These are phyloP conservation scores for Ustilago curta DNA, from an alignment of 1,284 basidiomycete species.

Conservation along the genomic window DNA sequence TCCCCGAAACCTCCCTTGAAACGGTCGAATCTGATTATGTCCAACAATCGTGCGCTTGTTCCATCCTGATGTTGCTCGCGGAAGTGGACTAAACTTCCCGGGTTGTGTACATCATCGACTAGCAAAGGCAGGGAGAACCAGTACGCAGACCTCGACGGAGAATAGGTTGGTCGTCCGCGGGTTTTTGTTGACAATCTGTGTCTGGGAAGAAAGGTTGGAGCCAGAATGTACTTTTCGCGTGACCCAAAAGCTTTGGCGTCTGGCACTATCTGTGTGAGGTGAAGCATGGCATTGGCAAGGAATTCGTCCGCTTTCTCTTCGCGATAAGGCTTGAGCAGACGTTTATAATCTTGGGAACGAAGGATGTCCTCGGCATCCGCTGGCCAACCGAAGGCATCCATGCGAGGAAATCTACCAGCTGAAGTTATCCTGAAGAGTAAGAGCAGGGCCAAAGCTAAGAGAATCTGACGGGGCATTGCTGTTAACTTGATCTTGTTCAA, in stretches of 20 bases:
- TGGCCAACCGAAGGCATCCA: conserved; percentile 9
- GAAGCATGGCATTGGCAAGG: conserved; percentile 15
- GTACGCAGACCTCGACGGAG: not conserved
- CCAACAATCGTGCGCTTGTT: not conserved
- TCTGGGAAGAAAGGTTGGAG: not conserved
- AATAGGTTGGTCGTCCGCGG: not conserved
- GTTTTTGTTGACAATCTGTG: not conserved
- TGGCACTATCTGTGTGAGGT: not conserved
- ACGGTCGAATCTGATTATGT: conserved; percentile 17
- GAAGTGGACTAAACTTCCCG: not conserved
- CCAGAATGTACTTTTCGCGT: not conserved
- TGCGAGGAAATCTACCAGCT: not conserved
- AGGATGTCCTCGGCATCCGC: not conserved
- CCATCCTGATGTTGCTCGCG: not conserved
- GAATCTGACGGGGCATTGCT: not conserved
- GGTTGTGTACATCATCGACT: not conserved
- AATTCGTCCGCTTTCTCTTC: conserved; percentile 13
- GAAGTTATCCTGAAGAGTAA: not conserved
- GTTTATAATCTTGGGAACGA: too few species aligned
- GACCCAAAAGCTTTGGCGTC: too few species aligned
- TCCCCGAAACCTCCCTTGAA: not conserved
- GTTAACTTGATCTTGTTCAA: not conserved
- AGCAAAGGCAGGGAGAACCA: conserved; percentile 12
- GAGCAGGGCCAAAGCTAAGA: not conserved
- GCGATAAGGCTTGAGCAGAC: not conserved